These are phyloP conservation scores for Colletotrichum phormii DNA, from an alignment of 2,329 filamentous ascomycete species.

Conservation along the genomic window DNA sequence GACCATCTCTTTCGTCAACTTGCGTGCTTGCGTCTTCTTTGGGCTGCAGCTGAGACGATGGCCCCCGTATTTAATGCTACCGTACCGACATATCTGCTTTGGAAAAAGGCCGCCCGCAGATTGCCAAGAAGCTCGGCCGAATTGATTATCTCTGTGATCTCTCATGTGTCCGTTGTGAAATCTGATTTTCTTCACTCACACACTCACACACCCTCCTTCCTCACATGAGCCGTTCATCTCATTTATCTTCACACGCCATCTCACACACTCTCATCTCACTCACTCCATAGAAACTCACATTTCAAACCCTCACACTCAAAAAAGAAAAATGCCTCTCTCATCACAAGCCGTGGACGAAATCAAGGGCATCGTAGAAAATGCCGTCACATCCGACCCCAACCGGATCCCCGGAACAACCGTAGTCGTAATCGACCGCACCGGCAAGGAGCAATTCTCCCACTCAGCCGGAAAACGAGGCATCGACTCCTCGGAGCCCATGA, in stretches of 20 bases:
- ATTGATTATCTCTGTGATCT: neutral
- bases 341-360: constrained; percentile 25
- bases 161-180: neutral
- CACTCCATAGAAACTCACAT: neutral
- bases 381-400: constrained; percentile 49
- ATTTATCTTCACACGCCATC: neutral
- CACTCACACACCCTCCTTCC: too few relatives aligned
- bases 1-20: neutral
- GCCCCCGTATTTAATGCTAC: neutral
- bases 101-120: neutral
- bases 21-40: neutral
- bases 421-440: constrained; percentile 59
- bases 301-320: too few relatives aligned
- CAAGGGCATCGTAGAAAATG: constrained; percentile 47
- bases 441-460: constrained; percentile 60
- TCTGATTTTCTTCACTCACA: neutral
- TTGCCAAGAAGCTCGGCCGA: neutral
- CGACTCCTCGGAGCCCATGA: constrained; percentile 61
- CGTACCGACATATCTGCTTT: neutral
- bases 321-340: constrained; percentile 22
- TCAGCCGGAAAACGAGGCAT: constrained; percentile 60
- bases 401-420: constrained; percentile 59
- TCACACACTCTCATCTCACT: neutral
- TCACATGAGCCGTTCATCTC: neutral
- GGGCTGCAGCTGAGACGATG: neutral